Evolutionary conservation across 2,329 filamentous ascomycete species (phyloP).

Genomic region (Cladorrhinum sp.): DNA sequence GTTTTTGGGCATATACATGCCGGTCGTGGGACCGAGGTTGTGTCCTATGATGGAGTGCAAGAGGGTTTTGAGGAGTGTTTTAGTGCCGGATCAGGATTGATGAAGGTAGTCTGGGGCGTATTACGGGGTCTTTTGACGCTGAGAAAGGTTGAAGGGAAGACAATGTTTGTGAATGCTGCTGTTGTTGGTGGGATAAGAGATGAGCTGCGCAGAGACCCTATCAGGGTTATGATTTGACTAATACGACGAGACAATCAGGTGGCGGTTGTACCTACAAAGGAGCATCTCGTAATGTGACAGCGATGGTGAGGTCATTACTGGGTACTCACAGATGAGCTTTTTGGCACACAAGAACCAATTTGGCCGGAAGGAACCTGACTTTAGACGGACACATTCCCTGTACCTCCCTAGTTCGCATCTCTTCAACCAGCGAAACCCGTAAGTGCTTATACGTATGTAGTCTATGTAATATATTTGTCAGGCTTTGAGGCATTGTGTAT

Average conservation of each 20-base stretch:
- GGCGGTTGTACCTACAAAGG: too few species aligned
- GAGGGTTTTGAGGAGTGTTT: slow-evolving; percentile 9
- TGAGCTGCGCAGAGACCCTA: slow-evolving; percentile 7
- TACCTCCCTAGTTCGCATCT: too few species aligned
- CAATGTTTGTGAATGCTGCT: slow-evolving; percentile 20
- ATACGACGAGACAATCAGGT: background rate
- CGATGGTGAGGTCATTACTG: too few species aligned
- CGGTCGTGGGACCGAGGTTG: slow-evolving; percentile 22
- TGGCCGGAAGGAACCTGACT: too few species aligned
- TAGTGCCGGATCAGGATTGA: slow-evolving; percentile 8
- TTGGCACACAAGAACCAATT: too few species aligned
- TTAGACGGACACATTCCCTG: too few species aligned
- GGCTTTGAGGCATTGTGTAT: too few species aligned
- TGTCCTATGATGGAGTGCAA: slow-evolving; percentile 17
- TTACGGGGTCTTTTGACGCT: background rate
- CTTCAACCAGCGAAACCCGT: too few species aligned
- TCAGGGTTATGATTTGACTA: slow-evolving; percentile 12
- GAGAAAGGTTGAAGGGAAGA: slow-evolving; percentile 10
- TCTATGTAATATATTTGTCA: too few species aligned
- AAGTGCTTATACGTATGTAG: too few species aligned
- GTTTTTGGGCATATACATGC: slow-evolving; percentile 40
- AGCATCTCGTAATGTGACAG: too few species aligned
- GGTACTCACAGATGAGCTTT: too few species aligned
- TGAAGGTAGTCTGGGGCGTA: slow-evolving; percentile 7
- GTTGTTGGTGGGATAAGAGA: slow-evolving; percentile 19